Percentiles rank a stretch among this genome's conserved stretches.
phyloP scores from a whole-genome alignment of 208 protist genomes.

The Leishmania martiniquensis region DNA sequence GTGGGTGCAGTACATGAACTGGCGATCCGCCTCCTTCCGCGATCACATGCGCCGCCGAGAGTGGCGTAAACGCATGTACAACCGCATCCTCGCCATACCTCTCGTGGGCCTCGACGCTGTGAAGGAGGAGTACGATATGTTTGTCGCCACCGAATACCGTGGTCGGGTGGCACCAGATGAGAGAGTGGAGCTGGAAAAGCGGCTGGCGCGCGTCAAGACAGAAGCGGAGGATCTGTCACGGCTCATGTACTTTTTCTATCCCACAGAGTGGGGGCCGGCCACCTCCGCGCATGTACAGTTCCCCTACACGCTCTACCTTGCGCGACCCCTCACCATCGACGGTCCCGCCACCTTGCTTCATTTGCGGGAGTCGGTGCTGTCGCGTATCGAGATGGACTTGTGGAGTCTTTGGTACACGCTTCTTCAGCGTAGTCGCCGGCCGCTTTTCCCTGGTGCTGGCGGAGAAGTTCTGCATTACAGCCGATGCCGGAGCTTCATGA shows the following conservation, averaged over 20 bases:
- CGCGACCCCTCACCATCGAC: conserved; percentile 43
- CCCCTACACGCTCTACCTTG: conserved; percentile 45
- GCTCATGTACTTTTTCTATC: conserved; percentile 39
- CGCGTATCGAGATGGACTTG: conserved; percentile 54
- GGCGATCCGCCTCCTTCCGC: conserved; percentile 50
- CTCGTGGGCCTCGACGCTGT: conserved; percentile 65
- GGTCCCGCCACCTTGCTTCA: conserved; percentile 10
- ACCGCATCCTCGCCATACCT: conserved; percentile 72
- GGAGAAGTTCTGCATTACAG: conserved; percentile 58
- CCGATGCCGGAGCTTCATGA: conserved; percentile 52
- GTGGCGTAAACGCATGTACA: conserved; percentile 71
- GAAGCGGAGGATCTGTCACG: conserved; percentile 44
- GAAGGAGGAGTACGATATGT: conserved; percentile 79
- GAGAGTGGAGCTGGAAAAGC: conserved; percentile 53
- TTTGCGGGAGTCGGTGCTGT: conserved; percentile 30
- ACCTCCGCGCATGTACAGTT: conserved; percentile 21
- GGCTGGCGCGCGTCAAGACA: conserved; percentile 42
- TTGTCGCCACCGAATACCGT: conserved; percentile 63
- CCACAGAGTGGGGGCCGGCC: conserved; percentile 30
- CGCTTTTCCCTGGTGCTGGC: conserved; percentile 36
- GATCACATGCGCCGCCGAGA: conserved; percentile 49
- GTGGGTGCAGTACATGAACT: conserved; percentile 74
- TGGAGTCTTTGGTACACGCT: conserved; percentile 64
- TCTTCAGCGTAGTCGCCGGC: conserved; percentile 41
- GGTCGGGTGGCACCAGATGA: conserved; percentile 60